These are phyloP conservation scores for Boletus rubescentipes DNA, from an alignment of 768 basidiomycete genomes.

Conservation along the genomic window DNA sequence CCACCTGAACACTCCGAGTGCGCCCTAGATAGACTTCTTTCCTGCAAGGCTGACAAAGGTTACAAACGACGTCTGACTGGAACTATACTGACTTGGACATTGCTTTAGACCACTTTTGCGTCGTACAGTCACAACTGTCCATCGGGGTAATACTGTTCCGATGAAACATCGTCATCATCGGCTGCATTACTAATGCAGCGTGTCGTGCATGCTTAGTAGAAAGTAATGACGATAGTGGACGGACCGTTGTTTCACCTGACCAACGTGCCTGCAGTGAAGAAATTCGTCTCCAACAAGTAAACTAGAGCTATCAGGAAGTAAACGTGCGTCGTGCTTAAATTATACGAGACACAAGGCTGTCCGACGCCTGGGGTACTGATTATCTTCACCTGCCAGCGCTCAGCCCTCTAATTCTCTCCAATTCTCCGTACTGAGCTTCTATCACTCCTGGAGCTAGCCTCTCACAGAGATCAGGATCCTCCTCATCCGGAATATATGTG, in stretches of 20 bases:
- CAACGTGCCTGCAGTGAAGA: not conserved
- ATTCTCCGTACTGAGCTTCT: conserved; percentile 3
- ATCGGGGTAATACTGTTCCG: not conserved
- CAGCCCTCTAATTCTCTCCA: conserved; percentile 17
- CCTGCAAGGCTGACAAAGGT: no score
- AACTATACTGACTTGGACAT: no score
- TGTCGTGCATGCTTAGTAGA: not conserved
- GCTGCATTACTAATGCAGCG: not conserved
- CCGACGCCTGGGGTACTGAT: not conserved
- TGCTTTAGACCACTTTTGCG: no score
- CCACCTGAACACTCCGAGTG: not conserved
- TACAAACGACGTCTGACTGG: not conserved
- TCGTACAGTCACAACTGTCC: no score
- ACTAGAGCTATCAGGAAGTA: no score
- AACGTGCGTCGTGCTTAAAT: not conserved
- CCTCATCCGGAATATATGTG: conserved; percentile 14
- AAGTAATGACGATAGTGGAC: not conserved
- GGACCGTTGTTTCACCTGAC: no score
- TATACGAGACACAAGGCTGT: no score
- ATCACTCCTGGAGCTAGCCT: conserved; percentile 13
- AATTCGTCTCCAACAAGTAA: not conserved
- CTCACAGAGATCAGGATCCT: conserved; percentile 21
- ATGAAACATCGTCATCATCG: not conserved
- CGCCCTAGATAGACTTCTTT: no score
- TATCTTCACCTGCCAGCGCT: not conserved